Evolutionary conservation across 345 rosid genomes (phyloP).

Genomic region (Salix brachista): DNA sequence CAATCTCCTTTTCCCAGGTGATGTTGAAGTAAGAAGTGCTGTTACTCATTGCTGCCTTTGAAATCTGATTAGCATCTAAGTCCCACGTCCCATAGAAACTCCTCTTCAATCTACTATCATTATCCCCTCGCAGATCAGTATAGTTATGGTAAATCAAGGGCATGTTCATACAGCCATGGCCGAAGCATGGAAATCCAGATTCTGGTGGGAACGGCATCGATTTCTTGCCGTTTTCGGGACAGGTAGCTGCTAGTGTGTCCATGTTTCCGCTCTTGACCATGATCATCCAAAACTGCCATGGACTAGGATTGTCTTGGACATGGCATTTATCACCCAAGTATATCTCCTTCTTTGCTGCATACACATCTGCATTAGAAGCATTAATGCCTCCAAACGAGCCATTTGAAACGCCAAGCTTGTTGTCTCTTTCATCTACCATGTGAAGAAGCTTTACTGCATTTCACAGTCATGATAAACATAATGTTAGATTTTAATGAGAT

Average conservation of each 20-base stretch:
- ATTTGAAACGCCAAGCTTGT: constrained; percentile 51
- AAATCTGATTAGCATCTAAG: constrained; percentile 21
- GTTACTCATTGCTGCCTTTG: neutral
- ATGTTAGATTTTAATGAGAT: too few relatives aligned
- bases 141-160: constrained; percentile 49
- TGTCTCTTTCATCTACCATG: constrained; percentile 54
- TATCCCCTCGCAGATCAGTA: constrained; percentile 33
- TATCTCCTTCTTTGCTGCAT: constrained; percentile 63
- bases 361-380: constrained; percentile 44
- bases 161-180: constrained; percentile 76
- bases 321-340: constrained; percentile 61
- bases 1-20: constrained; percentile 67
- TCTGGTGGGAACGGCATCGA: constrained; percentile 39
- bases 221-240: constrained; percentile 57
- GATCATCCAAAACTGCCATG: constrained; percentile 89
- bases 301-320: constrained; percentile 48
- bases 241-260: constrained; percentile 49
- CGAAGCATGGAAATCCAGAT: constrained; percentile 58
- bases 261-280: constrained; percentile 87
- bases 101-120: constrained; percentile 40
- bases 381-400: constrained; percentile 37
- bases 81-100: constrained; percentile 75
- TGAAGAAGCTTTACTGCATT: constrained; percentile 26
- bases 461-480: too few relatives aligned
- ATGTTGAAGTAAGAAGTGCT: constrained; percentile 54